Evolutionary conservation across 371 early-diverging fungal genomes (phyloP), one percentile per base, ranked within the genome.

Genomic region (Cokeromyces recurvatus): DNA sequence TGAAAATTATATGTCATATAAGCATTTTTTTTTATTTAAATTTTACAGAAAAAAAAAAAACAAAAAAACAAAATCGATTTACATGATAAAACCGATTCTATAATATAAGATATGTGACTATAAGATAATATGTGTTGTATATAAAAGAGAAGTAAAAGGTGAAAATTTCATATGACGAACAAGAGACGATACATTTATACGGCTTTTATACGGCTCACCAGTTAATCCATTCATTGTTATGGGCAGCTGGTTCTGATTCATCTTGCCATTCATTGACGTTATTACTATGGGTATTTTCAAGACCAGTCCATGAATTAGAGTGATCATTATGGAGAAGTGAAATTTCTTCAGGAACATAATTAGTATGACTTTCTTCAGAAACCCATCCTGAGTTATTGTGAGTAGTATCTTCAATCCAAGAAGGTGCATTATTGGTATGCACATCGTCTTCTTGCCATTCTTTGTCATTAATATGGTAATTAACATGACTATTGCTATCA

Each of bases 321-420:
- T 38, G 43, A 29, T 55, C 55, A 16, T 34, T 34, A 24, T 49
- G 55, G 23, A 55, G 45, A 29, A 55, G 55, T 6, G 32, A 11
- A 2, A 49, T 19, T 35, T 55, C 55, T 6, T 46, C 47, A 14
- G 25, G 46, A 35, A 46, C 16, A 35, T 35, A 35, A n/a, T 35
- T 35, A n/a, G 35, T 5, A 35, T 35, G 35, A 29, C 29, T 35
- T n/a, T 46, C 37, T 46, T 35, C 36, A 11, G 46, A 46, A 1
- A 14, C 27, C 46, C 46, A 46, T n/a, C 24, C 36, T 23, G 11
- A 3, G 34, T 32, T n/a, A 22, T 32, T 8, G 17, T 31, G 19
- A 22, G 40, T 23, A 23, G 23, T 2, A 8, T 23, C 5, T 4
- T 39, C 21, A 10, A 9, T 24, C 23, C 22, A 12, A 29, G 29